A percentile compares a stretch with the other conserved stretches of the same genome.
Conservation (phyloP, 345 rosid genomes). For the Melaleuca alternifolia region DNA sequence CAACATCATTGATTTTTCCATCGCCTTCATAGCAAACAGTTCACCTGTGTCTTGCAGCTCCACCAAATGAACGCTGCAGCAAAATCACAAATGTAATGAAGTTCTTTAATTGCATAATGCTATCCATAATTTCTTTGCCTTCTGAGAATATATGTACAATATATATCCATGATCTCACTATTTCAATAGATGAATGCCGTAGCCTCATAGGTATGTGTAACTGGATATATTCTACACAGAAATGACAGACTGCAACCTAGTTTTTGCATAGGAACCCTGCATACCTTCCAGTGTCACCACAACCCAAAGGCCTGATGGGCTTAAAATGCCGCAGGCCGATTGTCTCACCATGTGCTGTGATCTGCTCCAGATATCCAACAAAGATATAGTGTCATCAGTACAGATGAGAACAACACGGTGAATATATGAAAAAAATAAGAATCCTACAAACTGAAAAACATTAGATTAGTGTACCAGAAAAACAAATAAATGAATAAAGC, state of each 20-base stretch:
- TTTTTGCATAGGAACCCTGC: background rate
- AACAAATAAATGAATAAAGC: background rate
- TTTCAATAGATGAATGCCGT: background rate
- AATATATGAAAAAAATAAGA: background rate
- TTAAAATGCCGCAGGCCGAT: slow-evolving; percentile 82
- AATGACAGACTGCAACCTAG: background rate
- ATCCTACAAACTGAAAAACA: background rate
- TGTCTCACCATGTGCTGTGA: slow-evolving; percentile 57
- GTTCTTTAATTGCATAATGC: background rate
- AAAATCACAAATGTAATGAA: background rate
- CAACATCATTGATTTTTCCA: slow-evolving; percentile 85
- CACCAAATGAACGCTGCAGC: slow-evolving; percentile 78
- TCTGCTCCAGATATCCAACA: slow-evolving; percentile 19
- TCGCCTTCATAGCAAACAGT: slow-evolving; percentile 93
- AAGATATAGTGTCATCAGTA: background rate
- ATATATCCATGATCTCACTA: background rate
- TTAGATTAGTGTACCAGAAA: background rate
- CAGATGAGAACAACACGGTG: background rate
- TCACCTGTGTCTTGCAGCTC: slow-evolving; percentile 69
- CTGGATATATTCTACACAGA: background rate
- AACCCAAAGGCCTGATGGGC: slow-evolving; percentile 90
- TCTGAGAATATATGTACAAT: background rate
- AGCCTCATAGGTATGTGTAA: background rate
- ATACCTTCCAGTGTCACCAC: slow-evolving; percentile 99
- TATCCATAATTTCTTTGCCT: background rate